Base-by-base conservation (phyloP, 2,329 filamentous ascomycete genomes). In the Bipolaris bicolor region DNA sequence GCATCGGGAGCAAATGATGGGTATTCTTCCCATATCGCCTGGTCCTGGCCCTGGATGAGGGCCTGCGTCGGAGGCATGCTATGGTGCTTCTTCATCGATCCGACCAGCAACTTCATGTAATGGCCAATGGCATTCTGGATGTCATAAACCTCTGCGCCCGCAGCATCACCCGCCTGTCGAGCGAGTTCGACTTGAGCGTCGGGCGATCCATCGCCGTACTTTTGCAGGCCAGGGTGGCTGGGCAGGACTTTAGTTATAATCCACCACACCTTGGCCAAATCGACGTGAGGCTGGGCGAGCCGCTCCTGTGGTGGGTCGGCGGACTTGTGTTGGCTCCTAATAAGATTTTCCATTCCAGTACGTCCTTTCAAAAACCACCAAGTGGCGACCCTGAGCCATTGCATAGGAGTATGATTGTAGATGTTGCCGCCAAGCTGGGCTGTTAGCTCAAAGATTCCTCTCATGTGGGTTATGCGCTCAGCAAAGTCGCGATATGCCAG, bases 301-400 rank as follows among this genome's bases (percentile, higher is more conserved):
- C 74, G 72, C 61, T 76, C 81, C 84, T 79, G 62, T 81, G 83
- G 66, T 22, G 63, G 67, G 59, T 86, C 83, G 4, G 83, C 80
- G 40, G 77, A 81, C 34, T 80, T 77, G 29, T 88, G 83, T 6
- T 86, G 83, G 50, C 86, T 87, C 58, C 91, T 84, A 45, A 96
- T 87, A 37, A 88, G 82, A 11, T 79, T 76, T 73, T 97, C 93
- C 49, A 97, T 81, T 9, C 88, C 87, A 69, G 88, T 86, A 60
- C 92, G 88, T 18, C 92, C 93, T 65, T 86, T 89, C 44, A 96
- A 73, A 69, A 97, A 96, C 93, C 93, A 97, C 93, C 93, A 97
- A 0, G 91, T 80, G 3, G 87, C 88, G 22, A 88, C 88, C 56
- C 90, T 84, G 9, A 89, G 82, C 79, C 93, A 89, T 58, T 92